Conservation (phyloP, 768 basidiomycete species). For the Tulasnella sp. region DNA sequence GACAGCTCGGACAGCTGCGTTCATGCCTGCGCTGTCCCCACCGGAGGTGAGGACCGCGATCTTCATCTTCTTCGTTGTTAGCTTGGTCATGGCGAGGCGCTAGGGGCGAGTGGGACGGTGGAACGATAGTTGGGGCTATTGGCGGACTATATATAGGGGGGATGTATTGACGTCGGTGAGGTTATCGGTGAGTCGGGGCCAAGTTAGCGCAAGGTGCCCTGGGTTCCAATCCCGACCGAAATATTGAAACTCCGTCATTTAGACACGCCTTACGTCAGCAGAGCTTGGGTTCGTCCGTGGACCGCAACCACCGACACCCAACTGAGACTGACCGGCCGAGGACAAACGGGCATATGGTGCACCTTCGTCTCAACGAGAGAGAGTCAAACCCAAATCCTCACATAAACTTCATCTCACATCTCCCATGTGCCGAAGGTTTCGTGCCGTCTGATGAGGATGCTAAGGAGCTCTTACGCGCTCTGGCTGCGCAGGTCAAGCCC, state of each 20-base stretch:
- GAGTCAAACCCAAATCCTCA: slow-evolving; percentile 70
- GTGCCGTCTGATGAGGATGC: slow-evolving; percentile 51
- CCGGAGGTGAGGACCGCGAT: slow-evolving; percentile 93
- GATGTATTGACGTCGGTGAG: neutral
- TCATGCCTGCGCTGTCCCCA: slow-evolving; percentile 98
- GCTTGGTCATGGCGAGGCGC: slow-evolving; percentile 2
- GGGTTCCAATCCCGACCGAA: slow-evolving; percentile 14
- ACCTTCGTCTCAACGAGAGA: slow-evolving; percentile 63
- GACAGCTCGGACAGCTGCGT: slow-evolving; percentile 88
- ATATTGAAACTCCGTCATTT: slow-evolving; percentile 13
- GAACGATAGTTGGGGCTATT: neutral
- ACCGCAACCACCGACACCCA: slow-evolving; percentile 12
- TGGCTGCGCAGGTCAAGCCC: slow-evolving; percentile 80
- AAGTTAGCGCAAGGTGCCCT: neutral
- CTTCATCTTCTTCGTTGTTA: slow-evolving; percentile 56
- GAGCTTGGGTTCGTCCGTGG: neutral
- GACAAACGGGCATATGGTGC: slow-evolving; percentile 53
- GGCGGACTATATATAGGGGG: neutral
- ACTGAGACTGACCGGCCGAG: neutral
- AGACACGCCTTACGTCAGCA: neutral
- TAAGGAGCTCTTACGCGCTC: slow-evolving; percentile 65
- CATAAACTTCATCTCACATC: slow-evolving; percentile 69
- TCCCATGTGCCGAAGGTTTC: slow-evolving; percentile 47
- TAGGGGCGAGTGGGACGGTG: neutral
- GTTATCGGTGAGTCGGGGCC: slow-evolving; percentile 13